Evolutionary conservation across 1,284 basidiomycete genomes (phyloP).

Genomic region (Golubevia sp.): DNA sequence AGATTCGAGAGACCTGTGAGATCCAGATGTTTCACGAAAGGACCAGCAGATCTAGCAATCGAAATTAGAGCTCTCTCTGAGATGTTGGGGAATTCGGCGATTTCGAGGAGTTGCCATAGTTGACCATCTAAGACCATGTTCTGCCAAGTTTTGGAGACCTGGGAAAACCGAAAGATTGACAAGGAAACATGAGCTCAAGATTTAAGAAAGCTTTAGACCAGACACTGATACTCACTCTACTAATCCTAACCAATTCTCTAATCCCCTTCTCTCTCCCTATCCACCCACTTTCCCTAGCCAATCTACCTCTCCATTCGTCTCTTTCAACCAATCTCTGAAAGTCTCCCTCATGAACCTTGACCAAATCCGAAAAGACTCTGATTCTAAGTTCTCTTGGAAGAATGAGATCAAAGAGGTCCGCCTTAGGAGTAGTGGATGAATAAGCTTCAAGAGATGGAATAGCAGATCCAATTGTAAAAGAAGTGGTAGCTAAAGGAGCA

Average conservation of each 20-base stretch:
- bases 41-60: conserved; percentile 61
- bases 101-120: conserved; percentile 74
- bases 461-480: too few relatives aligned
- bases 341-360: too few relatives aligned
- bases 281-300: conserved; percentile 7
- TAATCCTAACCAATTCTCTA: conserved; percentile 75
- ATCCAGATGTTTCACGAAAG: conserved; percentile 73
- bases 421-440: too few relatives aligned
- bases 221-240: conserved; percentile 68
- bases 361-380: too few relatives aligned
- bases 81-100: conserved; percentile 66
- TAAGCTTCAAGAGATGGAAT: too few relatives aligned
- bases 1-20: conserved; percentile 72
- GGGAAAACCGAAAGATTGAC: background rate
- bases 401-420: too few relatives aligned
- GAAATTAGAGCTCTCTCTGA: conserved; percentile 19
- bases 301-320: too few relatives aligned
- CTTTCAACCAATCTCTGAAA: too few relatives aligned
- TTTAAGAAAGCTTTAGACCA: too few relatives aligned
- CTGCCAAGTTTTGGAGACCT: conserved; percentile 84
- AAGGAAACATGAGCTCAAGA: too few relatives aligned
- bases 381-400: too few relatives aligned
- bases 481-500: too few relatives aligned
- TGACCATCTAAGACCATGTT: conserved; percentile 81
- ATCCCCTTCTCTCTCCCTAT: conserved; percentile 8